A percentile compares a stretch with the other conserved stretches of the same genome.
Conservation (phyloP, 1,284 basidiomycete genomes). For the Pseudozyma sp. region DNA sequence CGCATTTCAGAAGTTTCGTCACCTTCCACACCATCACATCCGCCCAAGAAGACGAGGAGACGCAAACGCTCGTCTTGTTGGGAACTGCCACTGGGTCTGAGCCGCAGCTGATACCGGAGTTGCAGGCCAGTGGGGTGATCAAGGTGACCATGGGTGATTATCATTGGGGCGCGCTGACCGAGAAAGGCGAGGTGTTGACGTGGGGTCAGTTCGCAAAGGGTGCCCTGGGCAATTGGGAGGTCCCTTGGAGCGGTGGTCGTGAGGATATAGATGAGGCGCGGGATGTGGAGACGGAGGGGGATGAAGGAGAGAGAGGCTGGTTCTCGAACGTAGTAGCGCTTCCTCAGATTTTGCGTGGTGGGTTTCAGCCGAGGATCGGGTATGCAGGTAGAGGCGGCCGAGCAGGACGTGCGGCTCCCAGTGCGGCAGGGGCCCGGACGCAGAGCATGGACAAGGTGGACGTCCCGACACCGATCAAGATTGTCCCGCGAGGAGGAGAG, state of each 20-base stretch:
- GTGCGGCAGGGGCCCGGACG: neutral
- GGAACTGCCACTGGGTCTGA: slow-evolving; percentile 57
- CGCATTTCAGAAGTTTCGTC: slow-evolving; percentile 81
- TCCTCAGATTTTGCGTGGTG: slow-evolving; percentile 1
- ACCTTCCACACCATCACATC: slow-evolving; percentile 79
- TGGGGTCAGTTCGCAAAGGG: slow-evolving; percentile 85
- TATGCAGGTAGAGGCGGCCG: slow-evolving; percentile 14
- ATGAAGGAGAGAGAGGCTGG: slow-evolving; percentile 13
- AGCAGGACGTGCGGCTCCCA: slow-evolving; percentile 1
- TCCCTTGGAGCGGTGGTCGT: slow-evolving; percentile 3
- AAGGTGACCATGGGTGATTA: slow-evolving; percentile 89
- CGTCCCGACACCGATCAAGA: slow-evolving; percentile 4
- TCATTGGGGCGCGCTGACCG: slow-evolving; percentile 85
- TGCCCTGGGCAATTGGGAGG: slow-evolving; percentile 80
- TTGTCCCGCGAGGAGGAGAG: neutral
- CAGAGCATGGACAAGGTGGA: neutral
- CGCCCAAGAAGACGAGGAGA: slow-evolving; percentile 48
- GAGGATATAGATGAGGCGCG: neutral
- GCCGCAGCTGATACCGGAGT: slow-evolving; percentile 76
- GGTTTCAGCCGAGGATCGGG: slow-evolving; percentile 14
- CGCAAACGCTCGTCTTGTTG: slow-evolving; percentile 51
- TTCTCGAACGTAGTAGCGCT: slow-evolving; percentile 15
- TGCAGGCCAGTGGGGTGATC: slow-evolving; percentile 81
- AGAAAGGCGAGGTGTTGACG: slow-evolving; percentile 79
- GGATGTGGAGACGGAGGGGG: neutral